Conservation (phyloP, 306 rosid genomes). For the Erythrophleum fordii region DNA sequence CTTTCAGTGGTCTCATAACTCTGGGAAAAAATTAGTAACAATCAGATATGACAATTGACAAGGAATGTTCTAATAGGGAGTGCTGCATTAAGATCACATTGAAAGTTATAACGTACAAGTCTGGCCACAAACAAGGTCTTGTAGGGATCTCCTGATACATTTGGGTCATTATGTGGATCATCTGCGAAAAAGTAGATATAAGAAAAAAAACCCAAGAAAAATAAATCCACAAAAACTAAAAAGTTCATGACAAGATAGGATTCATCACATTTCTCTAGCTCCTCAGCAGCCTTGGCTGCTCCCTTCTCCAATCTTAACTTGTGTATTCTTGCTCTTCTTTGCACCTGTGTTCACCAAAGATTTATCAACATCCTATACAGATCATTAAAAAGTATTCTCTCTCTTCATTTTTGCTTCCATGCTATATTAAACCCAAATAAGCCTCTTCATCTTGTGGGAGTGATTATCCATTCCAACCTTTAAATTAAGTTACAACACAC, state of each 20-base stretch:
- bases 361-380: slow-evolving; percentile 12
- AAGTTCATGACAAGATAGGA: slow-evolving; percentile 7
- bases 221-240: slow-evolving; percentile 11
- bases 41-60: slow-evolving; percentile 24
- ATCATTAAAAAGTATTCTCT: not conserved
- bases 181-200: slow-evolving; percentile 57
- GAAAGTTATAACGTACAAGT: slow-evolving; percentile 66
- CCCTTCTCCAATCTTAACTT: slow-evolving; percentile 82
- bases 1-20: slow-evolving; percentile 95
- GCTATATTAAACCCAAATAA: not conserved
- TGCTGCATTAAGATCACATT: not conserved
- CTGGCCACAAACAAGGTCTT: slow-evolving; percentile 92
- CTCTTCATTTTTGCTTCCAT: not conserved
- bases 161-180: slow-evolving; percentile 80
- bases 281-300: slow-evolving; percentile 90
- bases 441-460: not conserved
- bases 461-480: not conserved
- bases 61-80: slow-evolving; percentile 9
- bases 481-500: not conserved
- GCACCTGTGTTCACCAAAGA: slow-evolving; percentile 53
- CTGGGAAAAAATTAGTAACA: slow-evolving; percentile 55
- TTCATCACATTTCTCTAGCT: slow-evolving; percentile 85
- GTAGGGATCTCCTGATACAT: slow-evolving; percentile 93
- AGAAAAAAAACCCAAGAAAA: slow-evolving; percentile 25
- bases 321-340: slow-evolving; percentile 91